Conservation (phyloP, 1,139 yeast genomes). For the Suhomyces wounanorum region DNA sequence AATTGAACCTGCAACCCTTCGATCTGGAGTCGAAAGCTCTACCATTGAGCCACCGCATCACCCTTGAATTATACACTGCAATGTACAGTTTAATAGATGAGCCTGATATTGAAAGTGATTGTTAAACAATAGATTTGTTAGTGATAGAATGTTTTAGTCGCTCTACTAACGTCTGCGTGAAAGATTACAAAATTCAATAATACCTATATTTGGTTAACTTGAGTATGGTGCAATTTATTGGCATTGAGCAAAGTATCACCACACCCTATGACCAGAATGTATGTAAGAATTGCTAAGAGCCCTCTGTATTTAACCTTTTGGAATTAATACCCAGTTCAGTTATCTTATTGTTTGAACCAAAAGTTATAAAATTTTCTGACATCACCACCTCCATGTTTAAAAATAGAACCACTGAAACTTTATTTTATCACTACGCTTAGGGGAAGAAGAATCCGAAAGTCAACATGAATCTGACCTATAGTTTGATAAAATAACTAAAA, state of each 20-base stretch:
- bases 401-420: not conserved
- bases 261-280: too few species aligned
- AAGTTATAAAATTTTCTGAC: not conserved
- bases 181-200: too few species aligned
- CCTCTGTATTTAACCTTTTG: not conserved
- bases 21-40: constrained; percentile 87
- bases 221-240: not conserved
- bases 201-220: too few species aligned
- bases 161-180: too few species aligned
- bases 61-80: constrained; percentile 3
- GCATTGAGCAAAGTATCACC: too few species aligned
- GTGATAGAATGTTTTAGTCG: too few species aligned
- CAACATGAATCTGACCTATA: too few species aligned
- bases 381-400: not conserved
- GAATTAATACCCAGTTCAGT: not conserved
- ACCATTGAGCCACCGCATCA: constrained; percentile 87
- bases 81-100: too few species aligned
- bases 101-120: too few species aligned
- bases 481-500: too few species aligned
- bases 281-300: too few species aligned
- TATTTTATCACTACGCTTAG: not conserved
- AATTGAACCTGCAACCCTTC: constrained; percentile 51
- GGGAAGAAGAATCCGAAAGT: not conserved
- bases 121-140: too few species aligned
- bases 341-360: not conserved